Evolutionary conservation across 2,329 filamentous ascomycete genomes (phyloP).

Genomic region (Nemania sp.): DNA sequence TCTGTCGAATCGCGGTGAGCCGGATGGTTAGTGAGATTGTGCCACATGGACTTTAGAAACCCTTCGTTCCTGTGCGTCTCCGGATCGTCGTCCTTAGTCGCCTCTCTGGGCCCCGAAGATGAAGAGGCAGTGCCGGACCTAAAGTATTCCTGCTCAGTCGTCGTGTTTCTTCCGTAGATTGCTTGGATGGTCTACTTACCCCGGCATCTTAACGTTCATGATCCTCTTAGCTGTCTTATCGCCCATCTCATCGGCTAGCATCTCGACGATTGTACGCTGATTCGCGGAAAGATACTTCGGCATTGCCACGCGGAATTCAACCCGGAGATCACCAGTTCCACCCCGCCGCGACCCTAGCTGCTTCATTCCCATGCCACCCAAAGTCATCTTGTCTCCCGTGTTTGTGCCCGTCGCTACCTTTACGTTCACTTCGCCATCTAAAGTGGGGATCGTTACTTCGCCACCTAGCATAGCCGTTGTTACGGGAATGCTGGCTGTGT

Average conservation of each 20-base stretch:
- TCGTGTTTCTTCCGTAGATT: background rate
- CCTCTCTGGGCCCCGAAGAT: slow-evolving; percentile 35
- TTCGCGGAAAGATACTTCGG: slow-evolving; percentile 93
- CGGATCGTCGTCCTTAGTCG: slow-evolving; percentile 53
- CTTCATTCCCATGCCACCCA: slow-evolving; percentile 94
- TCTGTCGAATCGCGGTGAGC: slow-evolving; percentile 59
- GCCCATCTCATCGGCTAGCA: slow-evolving; percentile 95
- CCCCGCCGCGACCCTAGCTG: slow-evolving; percentile 76
- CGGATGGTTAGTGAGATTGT: slow-evolving; percentile 85
- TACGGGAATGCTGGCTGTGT: slow-evolving; percentile 90
- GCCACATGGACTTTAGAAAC: slow-evolving; percentile 93
- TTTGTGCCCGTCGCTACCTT: slow-evolving; percentile 91
- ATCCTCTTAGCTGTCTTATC: slow-evolving; percentile 92
- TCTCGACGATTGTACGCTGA: slow-evolving; percentile 92
- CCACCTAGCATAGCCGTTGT: slow-evolving; percentile 94
- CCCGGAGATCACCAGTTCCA: slow-evolving; percentile 82
- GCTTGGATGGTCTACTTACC: slow-evolving; percentile 57
- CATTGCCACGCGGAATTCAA: slow-evolving; percentile 96
- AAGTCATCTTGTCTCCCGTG: slow-evolving; percentile 90
- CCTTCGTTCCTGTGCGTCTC: slow-evolving; percentile 81
- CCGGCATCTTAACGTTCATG: slow-evolving; percentile 78
- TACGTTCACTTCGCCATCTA: slow-evolving; percentile 90
- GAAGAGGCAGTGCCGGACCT: slow-evolving; percentile 37
- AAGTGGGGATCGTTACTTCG: slow-evolving; percentile 87
- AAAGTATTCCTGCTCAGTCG: slow-evolving; percentile 36